Evolutionary conservation across 2,329 filamentous ascomycete species (phyloP).

Genomic region (Trichoderma pleuroti): DNA sequence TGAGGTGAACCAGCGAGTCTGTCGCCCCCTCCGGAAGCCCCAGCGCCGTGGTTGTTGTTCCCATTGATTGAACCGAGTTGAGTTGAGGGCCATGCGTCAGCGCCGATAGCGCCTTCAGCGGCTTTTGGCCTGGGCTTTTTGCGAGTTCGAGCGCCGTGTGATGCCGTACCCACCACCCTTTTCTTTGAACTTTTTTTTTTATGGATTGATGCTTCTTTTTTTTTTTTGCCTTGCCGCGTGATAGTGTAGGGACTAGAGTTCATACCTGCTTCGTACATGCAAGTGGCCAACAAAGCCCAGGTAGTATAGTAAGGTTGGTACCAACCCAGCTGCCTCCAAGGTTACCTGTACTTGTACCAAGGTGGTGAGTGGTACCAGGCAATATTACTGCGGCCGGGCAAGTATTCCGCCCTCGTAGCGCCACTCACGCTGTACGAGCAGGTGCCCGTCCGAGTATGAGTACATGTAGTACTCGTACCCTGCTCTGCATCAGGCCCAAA

Average conservation of each 20-base stretch:
- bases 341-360: no score
- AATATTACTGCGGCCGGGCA: background rate
- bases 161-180: constrained; percentile 10
- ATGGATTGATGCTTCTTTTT: no score
- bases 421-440: background rate
- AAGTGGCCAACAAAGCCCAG: background rate
- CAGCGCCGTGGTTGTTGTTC: constrained; percentile 9
- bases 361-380: background rate
- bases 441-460: background rate
- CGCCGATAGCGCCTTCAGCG: constrained; percentile 14
- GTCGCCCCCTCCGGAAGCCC: constrained; percentile 10
- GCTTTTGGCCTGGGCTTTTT: background rate
- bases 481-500: background rate
- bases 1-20: constrained; percentile 3
- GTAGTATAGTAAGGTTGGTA: no score
- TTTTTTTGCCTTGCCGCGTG: background rate
- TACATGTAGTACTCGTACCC: background rate
- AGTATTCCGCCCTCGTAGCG: background rate
- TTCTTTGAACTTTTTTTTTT: background rate
- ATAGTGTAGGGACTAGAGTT: background rate
- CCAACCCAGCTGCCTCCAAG: background rate
- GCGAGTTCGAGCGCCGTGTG: background rate
- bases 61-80: background rate
- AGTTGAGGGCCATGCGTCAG: constrained; percentile 11
- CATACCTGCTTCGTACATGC: background rate